phyloP scores from a whole-genome alignment of 305 asterid genomes.

The Fraxinus velutina region DNA sequence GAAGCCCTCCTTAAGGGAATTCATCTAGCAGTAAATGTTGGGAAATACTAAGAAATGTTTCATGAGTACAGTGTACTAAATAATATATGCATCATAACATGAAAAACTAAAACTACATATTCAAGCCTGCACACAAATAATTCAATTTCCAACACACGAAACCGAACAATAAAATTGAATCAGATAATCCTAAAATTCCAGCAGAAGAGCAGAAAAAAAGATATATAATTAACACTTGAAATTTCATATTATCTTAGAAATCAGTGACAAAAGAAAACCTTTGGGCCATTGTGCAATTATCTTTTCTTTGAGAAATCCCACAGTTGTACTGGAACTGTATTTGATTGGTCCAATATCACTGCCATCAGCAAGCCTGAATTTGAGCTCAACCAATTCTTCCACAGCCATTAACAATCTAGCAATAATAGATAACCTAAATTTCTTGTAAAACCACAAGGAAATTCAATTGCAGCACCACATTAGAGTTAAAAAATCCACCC shows the following conservation, averaged over 20 bases:
- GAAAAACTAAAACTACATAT: neutral
- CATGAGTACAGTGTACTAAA: neutral
- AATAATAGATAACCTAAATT: slow-evolving; percentile 26
- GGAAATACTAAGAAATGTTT: neutral
- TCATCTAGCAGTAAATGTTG: neutral
- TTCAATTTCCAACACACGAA: neutral
- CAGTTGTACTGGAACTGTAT: slow-evolving; percentile 64
- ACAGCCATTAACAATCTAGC: slow-evolving; percentile 56
- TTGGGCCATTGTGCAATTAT: slow-evolving; percentile 85
- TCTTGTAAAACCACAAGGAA: slow-evolving; percentile 32
- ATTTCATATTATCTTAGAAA: neutral
- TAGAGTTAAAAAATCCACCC: neutral
- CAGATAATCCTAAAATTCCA: neutral
- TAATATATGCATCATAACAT: neutral
- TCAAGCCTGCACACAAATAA: neutral
- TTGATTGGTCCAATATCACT: slow-evolving; percentile 92
- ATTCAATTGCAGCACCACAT: slow-evolving; percentile 24
- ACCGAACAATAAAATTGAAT: neutral
- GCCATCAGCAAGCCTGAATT: slow-evolving; percentile 95
- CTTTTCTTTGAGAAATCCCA: slow-evolving; percentile 79
- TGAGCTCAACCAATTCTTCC: slow-evolving; percentile 81
- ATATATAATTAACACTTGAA: neutral
- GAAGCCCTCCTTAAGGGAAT: neutral
- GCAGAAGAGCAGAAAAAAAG: neutral
- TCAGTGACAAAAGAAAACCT: slow-evolving; percentile 40